phyloP scores from a whole-genome alignment of 2,329 filamentous ascomycete genomes.

The Zymoseptoria tritici region DNA sequence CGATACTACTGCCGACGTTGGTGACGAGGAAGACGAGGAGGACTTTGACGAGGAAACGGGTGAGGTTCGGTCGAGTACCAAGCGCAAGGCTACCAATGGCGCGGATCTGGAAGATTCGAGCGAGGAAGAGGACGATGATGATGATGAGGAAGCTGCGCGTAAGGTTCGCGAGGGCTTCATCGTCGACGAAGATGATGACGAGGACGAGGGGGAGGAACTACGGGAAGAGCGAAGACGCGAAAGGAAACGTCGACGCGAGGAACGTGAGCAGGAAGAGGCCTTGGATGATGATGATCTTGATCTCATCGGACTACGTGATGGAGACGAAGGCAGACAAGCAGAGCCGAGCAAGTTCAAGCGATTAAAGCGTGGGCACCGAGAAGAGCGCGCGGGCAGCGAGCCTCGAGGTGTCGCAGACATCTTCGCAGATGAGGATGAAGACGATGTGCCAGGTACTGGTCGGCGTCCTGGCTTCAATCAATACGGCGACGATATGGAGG shows the following conservation, averaged over 20 bases:
- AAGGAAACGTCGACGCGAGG: constrained; percentile 70
- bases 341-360: constrained; percentile 88
- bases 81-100: constrained; percentile 32
- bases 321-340: constrained; percentile 59
- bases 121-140: constrained; percentile 78
- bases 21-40: constrained; percentile 78
- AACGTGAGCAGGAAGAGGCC: constrained; percentile 72
- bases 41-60: constrained; percentile 73
- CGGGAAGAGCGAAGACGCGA: constrained; percentile 53
- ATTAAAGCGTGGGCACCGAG: constrained; percentile 81
- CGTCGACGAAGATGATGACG: constrained; percentile 86
- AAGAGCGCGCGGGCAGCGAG: constrained; percentile 55
- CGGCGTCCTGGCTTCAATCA: constrained; percentile 37
- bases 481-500: constrained; percentile 62
- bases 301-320: constrained; percentile 77
- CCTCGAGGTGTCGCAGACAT: constrained; percentile 79
- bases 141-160: constrained; percentile 78
- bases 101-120: constrained; percentile 68
- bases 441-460: constrained; percentile 41
- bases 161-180: constrained; percentile 87
- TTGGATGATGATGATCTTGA: constrained; percentile 95
- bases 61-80: constrained; percentile 35
- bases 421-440: constrained; percentile 90
- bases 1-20: constrained; percentile 76
- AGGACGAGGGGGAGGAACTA: constrained; percentile 61